phyloP scores from a whole-genome alignment of 129 eudicot species.

The Helianthus tuberosus region DNA sequence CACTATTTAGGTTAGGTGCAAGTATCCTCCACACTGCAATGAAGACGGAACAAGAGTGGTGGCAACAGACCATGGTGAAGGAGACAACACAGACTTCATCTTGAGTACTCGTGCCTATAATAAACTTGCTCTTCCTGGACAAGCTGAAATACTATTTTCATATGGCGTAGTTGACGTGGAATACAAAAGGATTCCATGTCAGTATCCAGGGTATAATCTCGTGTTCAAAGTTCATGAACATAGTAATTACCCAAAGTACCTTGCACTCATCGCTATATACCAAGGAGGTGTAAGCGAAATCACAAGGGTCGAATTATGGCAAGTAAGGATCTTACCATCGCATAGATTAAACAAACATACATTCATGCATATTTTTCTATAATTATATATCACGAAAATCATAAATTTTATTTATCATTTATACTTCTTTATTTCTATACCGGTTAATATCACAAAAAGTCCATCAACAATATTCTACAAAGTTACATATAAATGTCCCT shows the following conservation, averaged over 20 bases:
- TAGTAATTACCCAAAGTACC: conserved; percentile 68
- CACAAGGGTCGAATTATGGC: conserved; percentile 67
- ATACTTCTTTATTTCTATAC: too few relatives aligned
- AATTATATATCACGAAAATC: too few relatives aligned
- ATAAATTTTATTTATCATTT: too few relatives aligned
- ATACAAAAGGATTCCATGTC: conserved; percentile 69
- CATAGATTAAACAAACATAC: too few relatives aligned
- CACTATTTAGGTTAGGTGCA: conserved; percentile 77
- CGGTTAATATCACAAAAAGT: too few relatives aligned
- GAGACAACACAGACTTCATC: conserved; percentile 76
- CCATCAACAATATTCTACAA: too few relatives aligned
- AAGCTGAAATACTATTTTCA: conserved; percentile 51
- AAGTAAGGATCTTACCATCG: conserved; percentile 38
- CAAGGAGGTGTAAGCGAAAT: conserved; percentile 77
- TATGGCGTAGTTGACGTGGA: conserved; percentile 79
- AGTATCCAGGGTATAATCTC: conserved; percentile 56
- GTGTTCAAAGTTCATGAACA: conserved; percentile 74
- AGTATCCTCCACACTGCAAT: conserved; percentile 54
- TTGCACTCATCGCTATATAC: conserved; percentile 63
- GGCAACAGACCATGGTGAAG: conserved; percentile 85
- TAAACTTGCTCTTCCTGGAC: conserved; percentile 60
- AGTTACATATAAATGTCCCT: too few relatives aligned
- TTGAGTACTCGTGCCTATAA: conserved; percentile 63
- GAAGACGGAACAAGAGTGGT: conserved; percentile 76
- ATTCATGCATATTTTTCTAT: too few relatives aligned